A percentile compares a stretch with the other conserved stretches of the same genome.
Evolutionary conservation across 164 flowering plant species (phyloP).

Genomic region (Amborella trichopoda): DNA sequence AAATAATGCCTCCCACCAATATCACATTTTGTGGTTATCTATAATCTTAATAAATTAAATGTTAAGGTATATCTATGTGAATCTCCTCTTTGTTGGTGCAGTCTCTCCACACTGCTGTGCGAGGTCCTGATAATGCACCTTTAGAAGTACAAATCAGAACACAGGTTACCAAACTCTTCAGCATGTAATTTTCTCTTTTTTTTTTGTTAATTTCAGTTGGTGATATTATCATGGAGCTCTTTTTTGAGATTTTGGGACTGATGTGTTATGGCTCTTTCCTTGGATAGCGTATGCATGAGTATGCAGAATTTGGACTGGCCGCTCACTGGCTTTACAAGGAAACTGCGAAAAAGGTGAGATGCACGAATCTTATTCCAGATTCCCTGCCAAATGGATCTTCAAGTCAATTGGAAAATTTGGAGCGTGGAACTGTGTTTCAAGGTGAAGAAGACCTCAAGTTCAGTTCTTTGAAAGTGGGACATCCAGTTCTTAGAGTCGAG

Average conservation of each 20-base stretch:
- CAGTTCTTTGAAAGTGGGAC: conserved; percentile 57
- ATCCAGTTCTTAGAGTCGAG: conserved; percentile 87
- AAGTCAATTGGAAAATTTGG: conserved; percentile 26
- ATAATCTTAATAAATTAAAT: no score
- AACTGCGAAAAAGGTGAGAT: conserved; percentile 32
- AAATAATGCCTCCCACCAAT: no score
- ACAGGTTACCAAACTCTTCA: conserved; percentile 35
- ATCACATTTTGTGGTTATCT: no score
- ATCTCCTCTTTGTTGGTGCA: conserved; percentile 25
- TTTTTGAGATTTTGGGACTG: no score
- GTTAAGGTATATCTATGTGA: no score
- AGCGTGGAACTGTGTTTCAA: conserved; percentile 27
- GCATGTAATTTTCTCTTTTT: not conserved
- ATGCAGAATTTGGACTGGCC: conserved; percentile 95
- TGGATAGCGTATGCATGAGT: conserved; percentile 79
- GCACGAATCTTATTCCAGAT: conserved; percentile 16
- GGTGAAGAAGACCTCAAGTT: conserved; percentile 31
- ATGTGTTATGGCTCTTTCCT: conserved; percentile 1
- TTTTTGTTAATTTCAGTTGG: no score
- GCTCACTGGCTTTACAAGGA: conserved; percentile 99
- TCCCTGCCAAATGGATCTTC: conserved; percentile 22
- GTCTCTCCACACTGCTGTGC: conserved; percentile 95
- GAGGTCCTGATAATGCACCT: conserved; percentile 76
- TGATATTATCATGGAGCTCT: no score
- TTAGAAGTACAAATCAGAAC: conserved; percentile 96